A percentile compares a stretch with the other conserved stretches of the same genome.
phyloP scores from a whole-genome alignment of 139 green algal genomes.

The Chlamydomonas eustigma region DNA sequence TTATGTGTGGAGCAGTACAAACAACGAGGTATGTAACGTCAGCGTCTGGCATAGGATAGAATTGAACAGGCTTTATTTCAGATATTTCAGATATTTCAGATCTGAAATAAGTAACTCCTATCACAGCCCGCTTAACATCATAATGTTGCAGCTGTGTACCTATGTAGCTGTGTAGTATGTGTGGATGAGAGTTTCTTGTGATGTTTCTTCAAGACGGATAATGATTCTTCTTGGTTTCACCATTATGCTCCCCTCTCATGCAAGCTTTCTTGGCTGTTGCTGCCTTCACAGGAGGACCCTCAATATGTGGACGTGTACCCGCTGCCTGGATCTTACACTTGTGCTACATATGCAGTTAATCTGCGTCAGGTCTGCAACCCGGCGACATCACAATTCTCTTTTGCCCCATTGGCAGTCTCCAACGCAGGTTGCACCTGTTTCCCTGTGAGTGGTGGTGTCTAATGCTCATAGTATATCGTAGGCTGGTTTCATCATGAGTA shows the following conservation, averaged over 20 bases:
- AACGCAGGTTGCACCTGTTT: constrained; percentile 1
- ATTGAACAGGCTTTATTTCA: not conserved
- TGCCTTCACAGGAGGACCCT: not conserved
- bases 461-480: no score
- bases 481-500: no score
- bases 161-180: no score
- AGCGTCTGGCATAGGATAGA: no score
- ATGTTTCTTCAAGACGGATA: not conserved
- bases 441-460: no score
- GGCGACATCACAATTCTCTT: not conserved
- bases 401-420: not conserved
- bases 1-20: not conserved
- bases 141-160: not conserved
- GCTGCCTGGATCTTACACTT: not conserved
- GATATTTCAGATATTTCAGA: not conserved
- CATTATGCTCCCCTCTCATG: not conserved
- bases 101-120: not conserved
- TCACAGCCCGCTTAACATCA: not conserved
- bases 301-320: constrained; percentile 8
- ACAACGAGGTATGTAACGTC: no score
- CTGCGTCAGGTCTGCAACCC: not conserved
- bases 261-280: not conserved
- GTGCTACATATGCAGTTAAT: not conserved
- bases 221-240: not conserved
- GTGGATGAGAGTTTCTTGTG: not conserved